Base-by-base conservation (phyloP, 1,284 basidiomycete genomes). In the Cystobasidiaceae sp. region DNA sequence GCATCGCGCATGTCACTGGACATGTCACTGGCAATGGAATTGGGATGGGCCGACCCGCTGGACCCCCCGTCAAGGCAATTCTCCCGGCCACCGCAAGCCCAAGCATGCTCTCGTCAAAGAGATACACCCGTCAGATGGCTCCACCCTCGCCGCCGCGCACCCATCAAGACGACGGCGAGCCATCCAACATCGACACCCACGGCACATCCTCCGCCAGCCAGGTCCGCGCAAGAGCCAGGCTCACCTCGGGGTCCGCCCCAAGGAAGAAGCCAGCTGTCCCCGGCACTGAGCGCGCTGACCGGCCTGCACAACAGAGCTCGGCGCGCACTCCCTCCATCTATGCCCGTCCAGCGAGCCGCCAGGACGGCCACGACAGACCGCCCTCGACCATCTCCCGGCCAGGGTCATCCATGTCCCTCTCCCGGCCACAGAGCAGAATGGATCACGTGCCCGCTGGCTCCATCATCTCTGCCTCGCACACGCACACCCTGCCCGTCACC, bases 161-260 rank as follows among this genome's bases (percentile, higher is more conserved):
- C 17, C 27, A 28, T 41, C 33, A 23, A 49, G 33, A 17, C 30
- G 30, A 13, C 17, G 33, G 27, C 33, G 32, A n/a, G 21, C 19
- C 19, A 27, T 30, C 61, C 25, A 9, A 11, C 48, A 39, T 52
- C 3, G 15, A 44, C 46, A 27, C 44, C 30, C n/a, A 28, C 54
- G 17, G 48, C 70, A 33, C 66, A 69, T 15, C 37, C 43, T 37
- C 51, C 15, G 51, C 61, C 5, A 55, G 33, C 44, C 43, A 56
- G 41, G 21, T 64, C 8, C 39, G 52, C 28, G 52, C 39, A 25
- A 55, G 45, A 64, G 72, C 73, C n/a, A 68, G 67, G 17, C 49
- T 74, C 44, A 72, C 73, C 1, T 67, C 72, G 4, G 56, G 63
- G 3, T 72, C 73, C 0, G 62, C 70, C 0, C 71, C 71, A 0